Evolutionary conservation across 768 basidiomycete species (phyloP).

Genomic region (Russula olivacea): DNA sequence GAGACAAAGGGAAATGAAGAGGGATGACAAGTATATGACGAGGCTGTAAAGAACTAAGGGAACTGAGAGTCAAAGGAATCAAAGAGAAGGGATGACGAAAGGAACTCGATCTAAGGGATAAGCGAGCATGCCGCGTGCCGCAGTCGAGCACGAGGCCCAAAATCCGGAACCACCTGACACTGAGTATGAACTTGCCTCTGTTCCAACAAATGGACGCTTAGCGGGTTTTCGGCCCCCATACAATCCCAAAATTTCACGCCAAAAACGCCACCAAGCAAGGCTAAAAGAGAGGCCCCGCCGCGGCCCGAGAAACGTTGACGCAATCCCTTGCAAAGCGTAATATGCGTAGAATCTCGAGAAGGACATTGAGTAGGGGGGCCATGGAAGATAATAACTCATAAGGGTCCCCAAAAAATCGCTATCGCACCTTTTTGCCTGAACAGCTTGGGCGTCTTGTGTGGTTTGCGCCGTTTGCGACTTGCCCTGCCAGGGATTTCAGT

Average conservation of each 20-base stretch:
- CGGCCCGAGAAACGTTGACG: not conserved
- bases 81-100: too few relatives aligned
- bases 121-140: too few relatives aligned
- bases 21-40: too few relatives aligned
- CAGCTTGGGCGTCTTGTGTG: not conserved
- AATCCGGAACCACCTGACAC: not conserved
- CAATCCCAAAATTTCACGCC: not conserved
- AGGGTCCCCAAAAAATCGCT: not conserved
- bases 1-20: too few relatives aligned
- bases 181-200: not conserved
- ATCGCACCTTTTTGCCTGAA: not conserved
- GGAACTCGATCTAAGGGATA: too few relatives aligned
- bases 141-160: too few relatives aligned
- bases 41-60: too few relatives aligned
- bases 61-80: too few relatives aligned
- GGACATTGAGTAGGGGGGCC: not conserved
- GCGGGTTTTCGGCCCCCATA: not conserved
- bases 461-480: too few relatives aligned
- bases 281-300: not conserved
- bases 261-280: not conserved
- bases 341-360: slow-evolving; percentile 1
- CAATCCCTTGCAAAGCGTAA: not conserved
- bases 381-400: not conserved
- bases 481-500: not conserved
- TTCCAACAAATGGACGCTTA: not conserved